A percentile compares a stretch with the other conserved stretches of the same genome.
Evolutionary conservation across 768 basidiomycete species (phyloP).

Genomic region (Nevesoporus exiguus): DNA sequence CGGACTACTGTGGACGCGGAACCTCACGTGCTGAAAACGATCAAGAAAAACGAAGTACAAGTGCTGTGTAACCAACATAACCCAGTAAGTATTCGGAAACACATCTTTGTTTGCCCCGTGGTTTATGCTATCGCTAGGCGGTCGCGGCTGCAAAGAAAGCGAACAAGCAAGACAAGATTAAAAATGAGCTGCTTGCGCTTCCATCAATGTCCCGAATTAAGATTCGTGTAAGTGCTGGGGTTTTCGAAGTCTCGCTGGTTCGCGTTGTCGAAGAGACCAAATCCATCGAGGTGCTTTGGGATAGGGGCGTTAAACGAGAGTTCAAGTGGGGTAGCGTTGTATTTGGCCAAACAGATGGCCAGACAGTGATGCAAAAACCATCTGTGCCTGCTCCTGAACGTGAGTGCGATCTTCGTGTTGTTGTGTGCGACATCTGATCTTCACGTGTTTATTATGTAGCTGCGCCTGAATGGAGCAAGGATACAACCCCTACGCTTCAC

Average conservation of each 20-base stretch:
- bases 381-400: slow-evolving; percentile 50
- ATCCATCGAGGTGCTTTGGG: slow-evolving; percentile 81
- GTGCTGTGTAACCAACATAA: slow-evolving; percentile 87
- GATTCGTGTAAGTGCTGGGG: slow-evolving; percentile 78
- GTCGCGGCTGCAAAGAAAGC: slow-evolving; percentile 73
- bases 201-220: slow-evolving; percentile 74
- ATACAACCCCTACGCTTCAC: slow-evolving; percentile 19
- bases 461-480: slow-evolving; percentile 12
- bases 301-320: slow-evolving; percentile 65
- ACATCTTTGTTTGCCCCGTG: background rate
- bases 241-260: slow-evolving; percentile 81
- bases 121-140: slow-evolving; percentile 42
- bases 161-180: slow-evolving; percentile 70
- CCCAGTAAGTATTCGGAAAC: slow-evolving; percentile 55
- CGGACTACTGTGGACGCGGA: slow-evolving; percentile 9
- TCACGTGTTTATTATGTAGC: slow-evolving; percentile 11
- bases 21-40: slow-evolving; percentile 51
- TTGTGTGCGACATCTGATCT: slow-evolving; percentile 7
- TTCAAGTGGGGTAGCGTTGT: slow-evolving; percentile 83
- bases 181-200: slow-evolving; percentile 64
- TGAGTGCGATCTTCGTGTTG: slow-evolving; percentile 30
- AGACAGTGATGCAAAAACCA: slow-evolving; percentile 67
- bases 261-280: slow-evolving; percentile 65
- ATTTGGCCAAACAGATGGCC: slow-evolving; percentile 68
- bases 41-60: slow-evolving; percentile 73